Percentiles rank a stretch among this genome's conserved stretches.
Conservation (phyloP, 2,329 filamentous ascomycete genomes). For the Coniochaeta hoffmannii region DNA sequence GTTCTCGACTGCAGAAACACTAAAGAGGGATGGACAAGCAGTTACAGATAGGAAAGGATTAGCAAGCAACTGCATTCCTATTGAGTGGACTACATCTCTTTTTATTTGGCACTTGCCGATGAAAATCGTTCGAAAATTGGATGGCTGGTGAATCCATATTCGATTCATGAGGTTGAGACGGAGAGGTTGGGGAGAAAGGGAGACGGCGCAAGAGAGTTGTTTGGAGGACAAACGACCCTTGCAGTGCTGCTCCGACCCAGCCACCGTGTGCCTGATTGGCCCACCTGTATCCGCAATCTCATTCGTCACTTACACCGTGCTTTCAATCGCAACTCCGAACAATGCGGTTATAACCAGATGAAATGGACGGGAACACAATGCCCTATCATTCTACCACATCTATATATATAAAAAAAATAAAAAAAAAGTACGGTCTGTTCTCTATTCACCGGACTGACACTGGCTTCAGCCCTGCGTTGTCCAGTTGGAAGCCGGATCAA, state of each 20-base stretch:
- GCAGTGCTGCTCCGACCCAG: background rate
- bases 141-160: slow-evolving; percentile 1
- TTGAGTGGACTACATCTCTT: background rate
- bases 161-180: background rate
- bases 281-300: no score
- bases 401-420: no score
- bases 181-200: background rate
- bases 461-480: no score
- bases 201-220: background rate
- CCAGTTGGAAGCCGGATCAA: no score
- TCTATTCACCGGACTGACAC: no score
- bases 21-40: slow-evolving; percentile 4
- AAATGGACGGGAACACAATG: no score
- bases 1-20: background rate
- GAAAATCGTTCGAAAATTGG: background rate
- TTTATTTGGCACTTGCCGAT: background rate
- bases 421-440: no score
- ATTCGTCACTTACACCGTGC: no score
- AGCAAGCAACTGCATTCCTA: background rate
- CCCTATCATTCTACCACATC: no score
- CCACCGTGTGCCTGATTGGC: background rate
- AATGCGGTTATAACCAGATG: no score
- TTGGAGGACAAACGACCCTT: background rate
- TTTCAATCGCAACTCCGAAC: no score
- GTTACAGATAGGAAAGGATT: slow-evolving; percentile 3